Evolutionary conservation across 257 asterid species (phyloP).

Genomic region (Fraxinus americana): DNA sequence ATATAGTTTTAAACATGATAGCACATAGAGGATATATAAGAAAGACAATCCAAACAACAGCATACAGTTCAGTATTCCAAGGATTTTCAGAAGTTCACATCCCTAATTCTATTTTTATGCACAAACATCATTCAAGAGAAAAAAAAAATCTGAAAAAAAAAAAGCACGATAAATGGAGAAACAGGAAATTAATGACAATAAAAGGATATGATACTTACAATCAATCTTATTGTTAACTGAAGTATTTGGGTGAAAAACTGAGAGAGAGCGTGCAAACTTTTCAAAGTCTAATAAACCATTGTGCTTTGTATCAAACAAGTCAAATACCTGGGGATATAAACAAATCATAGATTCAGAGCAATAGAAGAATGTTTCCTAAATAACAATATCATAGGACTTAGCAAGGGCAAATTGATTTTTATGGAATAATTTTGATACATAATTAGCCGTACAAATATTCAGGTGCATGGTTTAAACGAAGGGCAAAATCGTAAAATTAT

Average conservation of each 20-base stretch:
- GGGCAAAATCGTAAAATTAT: background rate
- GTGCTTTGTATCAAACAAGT: conserved; percentile 29
- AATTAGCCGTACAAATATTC: background rate
- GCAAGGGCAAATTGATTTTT: too few species aligned
- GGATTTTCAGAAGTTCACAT: background rate
- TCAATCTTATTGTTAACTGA: conserved; percentile 20
- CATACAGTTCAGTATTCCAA: background rate
- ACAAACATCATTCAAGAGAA: background rate
- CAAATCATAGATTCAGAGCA: too few species aligned
- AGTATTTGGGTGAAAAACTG: conserved; percentile 30
- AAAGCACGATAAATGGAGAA: background rate
- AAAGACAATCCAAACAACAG: background rate
- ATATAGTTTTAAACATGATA: background rate
- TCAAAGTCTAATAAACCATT: conserved; percentile 27
- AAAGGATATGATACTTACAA: conserved; percentile 5
- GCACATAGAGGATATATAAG: background rate
- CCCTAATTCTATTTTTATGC: background rate
- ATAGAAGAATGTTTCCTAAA: background rate
- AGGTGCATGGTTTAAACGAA: too few species aligned
- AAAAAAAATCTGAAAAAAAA: background rate
- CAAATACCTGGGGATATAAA: conserved; percentile 26
- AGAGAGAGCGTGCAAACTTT: conserved; percentile 26
- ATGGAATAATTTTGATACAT: background rate
- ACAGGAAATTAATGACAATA: conserved; percentile 11
- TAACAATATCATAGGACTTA: too few species aligned